Conservation (phyloP, 2,329 filamentous ascomycete genomes). For the Apiospora malaysiana region DNA sequence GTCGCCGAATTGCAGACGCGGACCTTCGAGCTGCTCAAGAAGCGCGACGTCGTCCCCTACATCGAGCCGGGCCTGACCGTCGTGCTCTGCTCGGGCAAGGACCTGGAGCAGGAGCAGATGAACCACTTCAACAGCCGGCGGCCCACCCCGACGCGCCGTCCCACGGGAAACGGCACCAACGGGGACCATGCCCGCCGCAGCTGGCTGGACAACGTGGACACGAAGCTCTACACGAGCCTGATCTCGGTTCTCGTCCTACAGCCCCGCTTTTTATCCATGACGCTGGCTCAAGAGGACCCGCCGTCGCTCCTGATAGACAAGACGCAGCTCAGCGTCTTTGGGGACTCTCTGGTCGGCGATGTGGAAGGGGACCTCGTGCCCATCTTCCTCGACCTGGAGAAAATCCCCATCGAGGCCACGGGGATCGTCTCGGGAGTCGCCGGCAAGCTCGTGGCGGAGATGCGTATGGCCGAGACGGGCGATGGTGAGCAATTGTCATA, state of each 20-base stretch:
- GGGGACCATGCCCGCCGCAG: conserved; percentile 37
- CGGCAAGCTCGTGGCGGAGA: conserved; percentile 77
- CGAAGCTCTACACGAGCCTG: conserved; percentile 67
- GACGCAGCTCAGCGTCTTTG: conserved; percentile 67
- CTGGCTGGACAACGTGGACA: conserved; percentile 67
- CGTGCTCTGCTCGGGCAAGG: conserved; percentile 79
- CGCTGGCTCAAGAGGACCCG: conserved; percentile 74
- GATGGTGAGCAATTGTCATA: conserved; percentile 81
- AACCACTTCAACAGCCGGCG: conserved; percentile 42
- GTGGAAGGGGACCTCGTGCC: conserved; percentile 77
- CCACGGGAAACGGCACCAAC: conserved; percentile 40
- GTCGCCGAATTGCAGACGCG: conserved; percentile 80
- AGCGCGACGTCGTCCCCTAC: conserved; percentile 74
- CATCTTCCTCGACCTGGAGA: conserved; percentile 84
- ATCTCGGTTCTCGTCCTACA: conserved; percentile 65
- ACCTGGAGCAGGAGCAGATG: conserved; percentile 44
- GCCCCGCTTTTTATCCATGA: conserved; percentile 76
- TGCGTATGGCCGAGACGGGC: conserved; percentile 52
- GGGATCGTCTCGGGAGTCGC: conserved; percentile 96
- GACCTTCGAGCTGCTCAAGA: conserved; percentile 84
- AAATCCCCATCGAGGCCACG: conserved; percentile 83
- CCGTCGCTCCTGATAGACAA: conserved; percentile 77
- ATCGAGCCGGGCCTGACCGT: conserved; percentile 73
- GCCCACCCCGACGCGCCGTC: conserved; percentile 42
- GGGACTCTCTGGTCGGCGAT: conserved; percentile 77